These are phyloP conservation scores for Salvia sclarea DNA, from an alignment of 305 asterid species.

Conservation along the genomic window DNA sequence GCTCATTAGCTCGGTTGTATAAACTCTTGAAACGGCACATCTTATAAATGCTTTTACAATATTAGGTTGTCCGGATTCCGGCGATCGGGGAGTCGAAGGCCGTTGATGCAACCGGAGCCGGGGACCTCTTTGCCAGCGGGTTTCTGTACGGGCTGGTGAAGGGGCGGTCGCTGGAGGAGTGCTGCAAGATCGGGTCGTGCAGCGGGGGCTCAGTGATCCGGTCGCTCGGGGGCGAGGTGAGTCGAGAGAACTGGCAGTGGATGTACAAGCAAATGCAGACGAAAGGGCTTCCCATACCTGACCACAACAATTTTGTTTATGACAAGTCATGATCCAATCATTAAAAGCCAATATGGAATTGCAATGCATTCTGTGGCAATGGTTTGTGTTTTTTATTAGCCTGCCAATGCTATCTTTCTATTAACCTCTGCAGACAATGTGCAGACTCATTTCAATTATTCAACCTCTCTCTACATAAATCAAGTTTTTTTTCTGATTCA, in stretches of 20 bases:
- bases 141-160: conserved; percentile 86
- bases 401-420: conserved; percentile 34
- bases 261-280: conserved; percentile 81
- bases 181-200: conserved; percentile 86
- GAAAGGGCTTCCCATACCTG: conserved; percentile 61
- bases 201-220: conserved; percentile 89
- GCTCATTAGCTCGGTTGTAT: no score
- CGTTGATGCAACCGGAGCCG: conserved; percentile 94
- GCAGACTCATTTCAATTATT: conserved; percentile 29
- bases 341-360: not conserved
- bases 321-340: not conserved
- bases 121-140: conserved; percentile 95
- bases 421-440: conserved; percentile 34
- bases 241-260: conserved; percentile 93
- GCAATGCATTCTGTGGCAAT: conserved; percentile 25
- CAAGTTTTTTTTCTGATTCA: conserved; percentile 26
- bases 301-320: conserved; percentile 30
- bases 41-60: no score
- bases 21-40: no score
- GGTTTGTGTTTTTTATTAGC: conserved; percentile 31
- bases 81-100: conserved; percentile 80
- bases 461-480: not conserved
- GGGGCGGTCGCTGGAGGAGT: conserved; percentile 75
- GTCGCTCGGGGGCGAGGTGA: conserved; percentile 87
- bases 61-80: conserved; percentile 72